Conservation (phyloP, 2,329 filamentous ascomycete genomes). For the Raffaelea ambrosiae region DNA sequence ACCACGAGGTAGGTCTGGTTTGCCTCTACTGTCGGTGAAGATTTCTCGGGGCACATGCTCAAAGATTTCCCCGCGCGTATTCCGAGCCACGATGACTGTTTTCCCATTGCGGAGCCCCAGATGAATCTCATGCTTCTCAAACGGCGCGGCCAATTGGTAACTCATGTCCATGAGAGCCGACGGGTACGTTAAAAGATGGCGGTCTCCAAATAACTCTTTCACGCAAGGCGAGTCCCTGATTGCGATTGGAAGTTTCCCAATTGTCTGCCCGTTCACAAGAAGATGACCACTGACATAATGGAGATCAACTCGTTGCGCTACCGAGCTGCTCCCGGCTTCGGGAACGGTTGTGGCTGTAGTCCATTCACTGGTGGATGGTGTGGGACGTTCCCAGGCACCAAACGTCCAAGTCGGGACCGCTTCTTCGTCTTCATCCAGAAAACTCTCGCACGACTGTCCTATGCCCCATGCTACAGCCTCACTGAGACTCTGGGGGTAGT, state of each 20-base stretch:
- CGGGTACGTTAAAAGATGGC: conserved; percentile 41
- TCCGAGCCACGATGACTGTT: conserved; percentile 24
- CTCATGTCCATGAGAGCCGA: conserved; percentile 46
- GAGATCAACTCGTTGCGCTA: conserved; percentile 20
- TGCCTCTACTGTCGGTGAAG: conserved; percentile 20
- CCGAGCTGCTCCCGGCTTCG: too few relatives aligned
- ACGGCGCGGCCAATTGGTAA: conserved; percentile 28
- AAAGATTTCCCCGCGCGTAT: background rate
- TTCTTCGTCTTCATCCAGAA: too few relatives aligned
- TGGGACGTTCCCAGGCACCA: background rate
- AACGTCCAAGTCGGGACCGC: too few relatives aligned
- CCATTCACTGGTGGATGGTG: conserved; percentile 1
- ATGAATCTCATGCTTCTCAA: conserved; percentile 38
- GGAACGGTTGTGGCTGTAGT: background rate
- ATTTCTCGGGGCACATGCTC: conserved; percentile 8
- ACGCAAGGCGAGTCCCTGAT: conserved; percentile 35
- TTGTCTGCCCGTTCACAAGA: conserved; percentile 25
- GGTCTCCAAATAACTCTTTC: conserved; percentile 43
- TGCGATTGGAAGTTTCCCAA: conserved; percentile 40
- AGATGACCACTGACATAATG: conserved; percentile 26
- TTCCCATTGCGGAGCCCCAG: conserved; percentile 32
- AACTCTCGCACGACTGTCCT: background rate
- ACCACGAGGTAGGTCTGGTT: conserved; percentile 39
- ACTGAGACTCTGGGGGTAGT: background rate
- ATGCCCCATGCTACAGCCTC: background rate